Conservation (phyloP, 306 rosid genomes). For the Quercus gilva region DNA sequence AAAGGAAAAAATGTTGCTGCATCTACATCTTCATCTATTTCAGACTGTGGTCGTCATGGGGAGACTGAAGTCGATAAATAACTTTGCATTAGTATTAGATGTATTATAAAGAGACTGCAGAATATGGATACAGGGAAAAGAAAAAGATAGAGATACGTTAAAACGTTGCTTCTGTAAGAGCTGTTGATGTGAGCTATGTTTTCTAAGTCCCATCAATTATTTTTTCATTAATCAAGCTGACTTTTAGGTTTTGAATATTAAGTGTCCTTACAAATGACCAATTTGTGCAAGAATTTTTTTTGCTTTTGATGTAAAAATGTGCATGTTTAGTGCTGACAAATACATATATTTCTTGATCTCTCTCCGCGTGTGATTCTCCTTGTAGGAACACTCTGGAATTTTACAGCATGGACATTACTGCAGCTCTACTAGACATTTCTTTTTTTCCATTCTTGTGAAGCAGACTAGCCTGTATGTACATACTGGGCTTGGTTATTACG, state of each 20-base stretch:
- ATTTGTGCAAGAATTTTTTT: neutral
- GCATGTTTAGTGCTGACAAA: too few relatives aligned
- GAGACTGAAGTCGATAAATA: conserved; percentile 8
- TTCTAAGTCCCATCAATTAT: neutral
- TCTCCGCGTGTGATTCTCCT: too few relatives aligned
- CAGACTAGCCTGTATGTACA: too few relatives aligned
- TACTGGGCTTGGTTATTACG: too few relatives aligned
- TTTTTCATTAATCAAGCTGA: neutral
- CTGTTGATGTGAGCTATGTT: neutral
- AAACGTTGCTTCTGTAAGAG: neutral
- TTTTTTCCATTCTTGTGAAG: too few relatives aligned
- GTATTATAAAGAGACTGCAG: neutral
- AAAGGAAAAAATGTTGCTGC: conserved; percentile 52
- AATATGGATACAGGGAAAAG: conserved; percentile 15
- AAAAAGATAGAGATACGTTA: neutral
- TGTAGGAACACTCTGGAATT: too few relatives aligned
- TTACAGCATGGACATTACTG: too few relatives aligned
- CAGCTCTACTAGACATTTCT: too few relatives aligned
- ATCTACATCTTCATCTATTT: conserved; percentile 30
- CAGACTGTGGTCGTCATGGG: conserved; percentile 20
- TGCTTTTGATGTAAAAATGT: too few relatives aligned
- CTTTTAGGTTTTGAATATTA: neutral
- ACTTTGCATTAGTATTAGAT: neutral
- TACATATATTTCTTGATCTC: too few relatives aligned
- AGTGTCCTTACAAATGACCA: neutral